These are phyloP conservation scores for Didymella sp. DNA, from an alignment of 2,329 filamentous ascomycete genomes.

Conservation along the genomic window DNA sequence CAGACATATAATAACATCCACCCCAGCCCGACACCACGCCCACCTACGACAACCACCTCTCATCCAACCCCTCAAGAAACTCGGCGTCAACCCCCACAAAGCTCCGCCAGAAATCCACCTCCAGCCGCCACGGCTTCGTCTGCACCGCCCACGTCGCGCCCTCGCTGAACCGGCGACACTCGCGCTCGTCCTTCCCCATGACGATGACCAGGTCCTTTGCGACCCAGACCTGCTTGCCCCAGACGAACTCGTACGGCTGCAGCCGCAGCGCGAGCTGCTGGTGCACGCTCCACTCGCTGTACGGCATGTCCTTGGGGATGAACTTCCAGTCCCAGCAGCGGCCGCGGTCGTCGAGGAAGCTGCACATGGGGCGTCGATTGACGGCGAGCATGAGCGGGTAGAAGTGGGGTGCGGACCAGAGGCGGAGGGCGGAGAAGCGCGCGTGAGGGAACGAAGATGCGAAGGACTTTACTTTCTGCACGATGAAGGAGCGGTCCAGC, in stretches of 20 bases:
- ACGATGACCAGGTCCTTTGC: conserved; percentile 56
- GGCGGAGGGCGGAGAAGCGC: conserved; percentile 54
- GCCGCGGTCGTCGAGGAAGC: conserved; percentile 54
- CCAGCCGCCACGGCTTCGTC: conserved; percentile 58
- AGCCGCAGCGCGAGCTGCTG: conserved; percentile 45
- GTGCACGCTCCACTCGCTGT: conserved; percentile 55
- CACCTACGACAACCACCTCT: conserved; percentile 49
- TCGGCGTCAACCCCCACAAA: conserved; percentile 57
- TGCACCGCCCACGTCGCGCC: conserved; percentile 56
- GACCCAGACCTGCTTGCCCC: conserved; percentile 50
- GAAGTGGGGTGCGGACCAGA: conserved; percentile 60
- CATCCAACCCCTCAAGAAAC: conserved; percentile 55
- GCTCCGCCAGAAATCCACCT: conserved; percentile 61
- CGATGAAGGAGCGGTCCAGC: conserved; percentile 43
- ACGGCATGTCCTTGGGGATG: conserved; percentile 57
- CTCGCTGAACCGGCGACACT: conserved; percentile 50
- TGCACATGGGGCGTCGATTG: conserved; percentile 44
- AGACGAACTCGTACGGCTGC: conserved; percentile 38
- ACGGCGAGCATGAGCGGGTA: conserved; percentile 57
- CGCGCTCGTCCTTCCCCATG: conserved; percentile 54
- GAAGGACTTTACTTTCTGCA: conserved; percentile 44
- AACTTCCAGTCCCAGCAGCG: conserved; percentile 59
- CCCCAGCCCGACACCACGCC: no score
- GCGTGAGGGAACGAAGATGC: conserved; percentile 31
- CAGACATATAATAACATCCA: no score